A percentile compares a stretch with the other conserved stretches of the same genome.
Evolutionary conservation across 2,329 filamentous ascomycete genomes (phyloP).

Genomic region (Pseudocercospora eumusae): DNA sequence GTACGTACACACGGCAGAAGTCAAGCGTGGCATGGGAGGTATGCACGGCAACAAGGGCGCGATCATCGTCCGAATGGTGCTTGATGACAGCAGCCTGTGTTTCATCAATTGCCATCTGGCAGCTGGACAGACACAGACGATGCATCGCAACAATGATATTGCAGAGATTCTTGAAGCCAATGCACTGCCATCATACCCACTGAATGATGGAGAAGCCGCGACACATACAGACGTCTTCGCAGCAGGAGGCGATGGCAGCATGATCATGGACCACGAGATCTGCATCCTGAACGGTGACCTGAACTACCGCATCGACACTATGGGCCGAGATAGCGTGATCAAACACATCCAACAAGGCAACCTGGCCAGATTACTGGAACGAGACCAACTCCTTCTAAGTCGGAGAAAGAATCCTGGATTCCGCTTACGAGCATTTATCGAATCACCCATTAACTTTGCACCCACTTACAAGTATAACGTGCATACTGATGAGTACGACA

Average conservation of each 20-base stretch:
- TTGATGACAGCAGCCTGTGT: slow-evolving; percentile 92
- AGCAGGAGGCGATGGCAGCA: slow-evolving; percentile 88
- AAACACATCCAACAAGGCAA: slow-evolving; percentile 80
- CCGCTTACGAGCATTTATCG: slow-evolving; percentile 83
- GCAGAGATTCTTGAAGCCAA: slow-evolving; percentile 82
- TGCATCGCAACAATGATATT: slow-evolving; percentile 88
- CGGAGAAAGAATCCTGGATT: slow-evolving; percentile 88
- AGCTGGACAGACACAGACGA: slow-evolving; percentile 87
- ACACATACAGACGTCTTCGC: slow-evolving; percentile 74
- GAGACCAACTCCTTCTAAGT: slow-evolving; percentile 89
- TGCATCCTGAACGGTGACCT: slow-evolving; percentile 94
- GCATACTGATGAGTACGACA: slow-evolving; percentile 89
- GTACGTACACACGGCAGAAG: slow-evolving; percentile 75
- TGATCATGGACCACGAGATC: slow-evolving; percentile 97
- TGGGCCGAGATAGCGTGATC: slow-evolving; percentile 90
- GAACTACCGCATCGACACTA: slow-evolving; percentile 97
- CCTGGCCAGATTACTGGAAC: slow-evolving; percentile 80
- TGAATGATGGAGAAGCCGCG: slow-evolving; percentile 46
- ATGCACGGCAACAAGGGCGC: slow-evolving; percentile 96
- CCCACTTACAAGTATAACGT: slow-evolving; percentile 99
- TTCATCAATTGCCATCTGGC: slow-evolving; percentile 98
- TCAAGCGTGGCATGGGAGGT: slow-evolving; percentile 95
- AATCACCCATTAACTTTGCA: slow-evolving; percentile 84
- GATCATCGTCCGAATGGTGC: slow-evolving; percentile 82
- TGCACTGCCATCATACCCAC: slow-evolving; percentile 67